Conservation (phyloP, 768 basidiomycete genomes). For the Strobilomyces echinocephalus region DNA sequence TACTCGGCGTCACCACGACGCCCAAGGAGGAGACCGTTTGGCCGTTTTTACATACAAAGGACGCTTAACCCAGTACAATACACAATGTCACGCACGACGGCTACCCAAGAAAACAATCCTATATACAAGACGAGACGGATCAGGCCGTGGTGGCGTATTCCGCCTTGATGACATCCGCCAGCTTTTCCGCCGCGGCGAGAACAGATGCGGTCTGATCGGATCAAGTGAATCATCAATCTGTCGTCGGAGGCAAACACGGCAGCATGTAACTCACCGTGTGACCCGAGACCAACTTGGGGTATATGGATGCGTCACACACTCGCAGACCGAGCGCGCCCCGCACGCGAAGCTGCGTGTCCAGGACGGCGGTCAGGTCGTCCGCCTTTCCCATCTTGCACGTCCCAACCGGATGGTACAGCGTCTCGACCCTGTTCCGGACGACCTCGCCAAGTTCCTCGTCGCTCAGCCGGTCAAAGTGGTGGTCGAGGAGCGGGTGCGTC, state of each 20-base stretch:
- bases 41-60: slow-evolving; percentile 27
- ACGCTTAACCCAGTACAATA: not conserved
- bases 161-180: slow-evolving; percentile 32
- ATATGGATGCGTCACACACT: slow-evolving; percentile 44
- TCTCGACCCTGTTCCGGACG: slow-evolving; percentile 34
- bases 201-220: slow-evolving; percentile 24
- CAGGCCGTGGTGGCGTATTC: slow-evolving; percentile 8
- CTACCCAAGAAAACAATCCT: not conserved
- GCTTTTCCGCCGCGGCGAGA: slow-evolving; percentile 33
- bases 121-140: not conserved
- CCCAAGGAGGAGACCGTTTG: slow-evolving; percentile 19
- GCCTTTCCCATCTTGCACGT: slow-evolving; percentile 35
- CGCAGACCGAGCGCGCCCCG: slow-evolving; percentile 40
- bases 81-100: not conserved
- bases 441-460: slow-evolving; percentile 34
- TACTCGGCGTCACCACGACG: slow-evolving; percentile 53
- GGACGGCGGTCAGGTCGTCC: slow-evolving; percentile 38
- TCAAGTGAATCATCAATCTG: not conserved
- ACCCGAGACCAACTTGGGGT: slow-evolving; percentile 40
- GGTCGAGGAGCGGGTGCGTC: slow-evolving; percentile 33
- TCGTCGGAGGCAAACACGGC: not conserved
- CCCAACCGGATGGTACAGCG: slow-evolving; percentile 42
- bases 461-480: slow-evolving; percentile 30
- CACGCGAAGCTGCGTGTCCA: slow-evolving; percentile 41
- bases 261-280: slow-evolving; percentile 38